These are phyloP conservation scores for Dimargaris cristalligena DNA, from an alignment of 192 early-diverging fungal species.

Conservation along the genomic window DNA sequence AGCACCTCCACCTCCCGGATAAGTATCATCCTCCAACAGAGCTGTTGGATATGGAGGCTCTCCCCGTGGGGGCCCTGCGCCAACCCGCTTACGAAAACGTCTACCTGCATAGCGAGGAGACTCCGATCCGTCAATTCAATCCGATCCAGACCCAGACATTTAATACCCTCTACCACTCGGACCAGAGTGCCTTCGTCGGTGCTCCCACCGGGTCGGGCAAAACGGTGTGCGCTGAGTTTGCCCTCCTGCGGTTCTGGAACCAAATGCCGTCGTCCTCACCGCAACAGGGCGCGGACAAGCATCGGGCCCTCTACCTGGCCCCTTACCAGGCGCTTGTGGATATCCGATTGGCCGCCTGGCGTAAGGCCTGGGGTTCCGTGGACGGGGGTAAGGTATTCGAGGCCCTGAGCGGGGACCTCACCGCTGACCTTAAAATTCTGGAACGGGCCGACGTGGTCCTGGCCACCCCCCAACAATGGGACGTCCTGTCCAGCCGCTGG, in stretches of 20 bases:
- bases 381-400: conserved; percentile 73
- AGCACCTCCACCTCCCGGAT: conserved; percentile 79
- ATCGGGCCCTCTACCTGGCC: conserved; percentile 75
- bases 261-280: conserved; percentile 18
- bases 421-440: conserved; percentile 73
- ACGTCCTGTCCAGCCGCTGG: conserved; percentile 87
- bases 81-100: conserved; percentile 56
- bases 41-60: conserved; percentile 82
- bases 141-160: conserved; percentile 94
- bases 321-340: conserved; percentile 77
- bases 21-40: conserved; percentile 90
- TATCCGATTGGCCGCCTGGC: conserved; percentile 65
- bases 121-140: conserved; percentile 55
- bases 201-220: conserved; percentile 91
- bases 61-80: conserved; percentile 60
- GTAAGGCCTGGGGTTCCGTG: conserved; percentile 51
- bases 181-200: conserved; percentile 82
- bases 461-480: conserved; percentile 84
- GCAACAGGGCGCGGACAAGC: conserved; percentile 15
- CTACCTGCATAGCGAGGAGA: conserved; percentile 34
- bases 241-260: conserved; percentile 73
- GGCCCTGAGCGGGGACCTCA: conserved; percentile 73
- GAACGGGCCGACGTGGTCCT: conserved; percentile 87
- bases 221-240: conserved; percentile 90
- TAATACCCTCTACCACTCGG: conserved; percentile 70